Conservation (phyloP, 345 rosid genomes). For the Kandelia obovata region DNA sequence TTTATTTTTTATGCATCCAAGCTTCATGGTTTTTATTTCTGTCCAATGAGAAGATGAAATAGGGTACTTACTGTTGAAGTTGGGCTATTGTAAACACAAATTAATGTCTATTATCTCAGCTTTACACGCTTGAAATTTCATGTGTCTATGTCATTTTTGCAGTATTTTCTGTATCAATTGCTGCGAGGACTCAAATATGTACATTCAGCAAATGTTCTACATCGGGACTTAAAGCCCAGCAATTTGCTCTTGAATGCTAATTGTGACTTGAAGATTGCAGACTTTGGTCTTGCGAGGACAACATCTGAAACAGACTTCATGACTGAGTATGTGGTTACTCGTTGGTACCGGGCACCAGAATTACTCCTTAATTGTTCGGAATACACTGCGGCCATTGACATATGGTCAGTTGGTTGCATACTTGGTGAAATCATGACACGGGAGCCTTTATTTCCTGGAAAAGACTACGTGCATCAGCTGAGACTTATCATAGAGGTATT, state of each 20-base stretch:
- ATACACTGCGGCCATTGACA: conserved; percentile 95
- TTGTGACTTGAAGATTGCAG: conserved; percentile 94
- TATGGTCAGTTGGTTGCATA: conserved; percentile 99
- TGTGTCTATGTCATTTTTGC: conserved; percentile 32
- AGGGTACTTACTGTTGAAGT: too few species aligned
- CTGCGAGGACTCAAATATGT: conserved; percentile 93
- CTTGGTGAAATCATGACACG: conserved; percentile 90
- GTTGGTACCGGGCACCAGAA: conserved; percentile 99
- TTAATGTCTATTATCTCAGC: not conserved
- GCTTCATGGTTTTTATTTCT: too few species aligned
- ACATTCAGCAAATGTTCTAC: conserved; percentile 88
- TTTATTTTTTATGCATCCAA: too few species aligned
- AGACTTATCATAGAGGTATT: conserved; percentile 90
- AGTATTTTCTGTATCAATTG: conserved; percentile 93
- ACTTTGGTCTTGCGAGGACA: conserved; percentile 96
- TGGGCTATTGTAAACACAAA: too few species aligned
- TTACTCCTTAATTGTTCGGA: conserved; percentile 96
- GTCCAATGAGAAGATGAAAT: too few species aligned
- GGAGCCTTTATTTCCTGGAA: conserved; percentile 90
- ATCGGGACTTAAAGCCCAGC: conserved; percentile 95
- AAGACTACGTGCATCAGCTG: conserved; percentile 93
- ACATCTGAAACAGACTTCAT: conserved; percentile 98
- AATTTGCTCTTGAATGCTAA: conserved; percentile 83
- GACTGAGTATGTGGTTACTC: conserved; percentile 97
- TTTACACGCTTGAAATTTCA: not conserved